phyloP scores from a whole-genome alignment of 148 eudicot species.

The Cornus florida region DNA sequence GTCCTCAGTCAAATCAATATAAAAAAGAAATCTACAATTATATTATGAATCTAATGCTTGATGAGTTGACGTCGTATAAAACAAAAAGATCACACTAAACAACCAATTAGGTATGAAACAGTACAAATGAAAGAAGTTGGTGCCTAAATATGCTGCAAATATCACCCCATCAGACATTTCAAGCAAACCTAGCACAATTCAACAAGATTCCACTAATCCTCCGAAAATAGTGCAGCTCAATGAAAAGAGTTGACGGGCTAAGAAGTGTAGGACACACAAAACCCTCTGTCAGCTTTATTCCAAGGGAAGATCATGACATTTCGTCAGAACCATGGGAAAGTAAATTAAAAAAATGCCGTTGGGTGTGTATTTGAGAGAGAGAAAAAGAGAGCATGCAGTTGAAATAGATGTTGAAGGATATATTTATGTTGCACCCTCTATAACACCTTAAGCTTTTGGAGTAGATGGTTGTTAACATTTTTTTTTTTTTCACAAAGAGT shows the following conservation, averaged over 20 bases:
- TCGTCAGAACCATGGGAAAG: not conserved
- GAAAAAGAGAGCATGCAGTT: not conserved
- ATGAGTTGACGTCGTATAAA: not conserved
- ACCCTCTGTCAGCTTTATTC: not conserved
- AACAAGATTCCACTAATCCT: not conserved
- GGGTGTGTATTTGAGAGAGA: not conserved
- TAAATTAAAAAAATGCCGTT: not conserved
- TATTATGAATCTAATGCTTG: not conserved
- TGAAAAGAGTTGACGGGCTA: not conserved
- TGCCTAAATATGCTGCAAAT: no score
- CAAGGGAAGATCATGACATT: not conserved
- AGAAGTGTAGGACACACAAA: not conserved
- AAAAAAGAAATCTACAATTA: not conserved
- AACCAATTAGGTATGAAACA: not conserved
- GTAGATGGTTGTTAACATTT: no score
- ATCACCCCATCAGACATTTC: not conserved
- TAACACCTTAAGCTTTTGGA: no score
- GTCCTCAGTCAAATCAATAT: not conserved
- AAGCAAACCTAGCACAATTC: not conserved
- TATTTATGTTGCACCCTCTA: no score
- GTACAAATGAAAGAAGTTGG: not conserved
- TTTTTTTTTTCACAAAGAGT: no score
- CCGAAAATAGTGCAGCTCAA: not conserved
- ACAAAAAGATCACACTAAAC: not conserved
- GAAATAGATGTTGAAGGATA: not conserved